Base-by-base conservation (phyloP, 768 basidiomycete genomes). In the Amanita phalloides region DNA sequence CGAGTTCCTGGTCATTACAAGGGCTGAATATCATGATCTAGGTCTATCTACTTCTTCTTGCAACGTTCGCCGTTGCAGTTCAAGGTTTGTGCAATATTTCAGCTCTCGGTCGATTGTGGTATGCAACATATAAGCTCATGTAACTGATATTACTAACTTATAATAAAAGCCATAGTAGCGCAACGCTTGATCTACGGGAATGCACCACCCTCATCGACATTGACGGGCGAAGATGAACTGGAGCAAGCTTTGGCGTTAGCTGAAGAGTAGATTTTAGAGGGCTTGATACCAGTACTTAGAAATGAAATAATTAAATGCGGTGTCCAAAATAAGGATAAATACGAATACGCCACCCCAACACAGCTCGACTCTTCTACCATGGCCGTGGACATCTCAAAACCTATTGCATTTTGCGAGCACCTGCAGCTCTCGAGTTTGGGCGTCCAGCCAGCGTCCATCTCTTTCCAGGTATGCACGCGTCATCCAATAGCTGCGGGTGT, bases 401-500 rank as follows among this genome's bases (percentile, higher is more conserved):
- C 88, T 45, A 93, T 90, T 64, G 77, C 88, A 41, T 91, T 91
- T 70, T 85, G 84, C 72, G 88, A 92, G 69, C 90, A 92, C 64
- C 73, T 91, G 26, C 90, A 99, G 73, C 86, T 99, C 61, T 93
- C 94, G 23, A 92, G 92, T 64, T 71, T 98, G 56, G 94, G 94
- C 52, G 78, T 99, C 59, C 96, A 99, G 68, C 96, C 95, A 49
- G 83, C 86, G 55, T 94, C 94, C 50, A 98, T 99, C 62, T 91
- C 91, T 17, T 99, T 98, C 72, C 93, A 96, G 80, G 89, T 87
- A 61, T 57, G 77, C 64, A 64, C 69, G 64, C 67, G 68, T 64
- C 67, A 58, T 55, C 54, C 51, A 54, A 23, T 51, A 58, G 61
- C 60, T 66, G 64, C 61, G 64, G 64, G 32, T 10, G 32, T 63